phyloP scores from a whole-genome alignment of 2,329 filamentous ascomycete genomes.

The Neurospora sp. region DNA sequence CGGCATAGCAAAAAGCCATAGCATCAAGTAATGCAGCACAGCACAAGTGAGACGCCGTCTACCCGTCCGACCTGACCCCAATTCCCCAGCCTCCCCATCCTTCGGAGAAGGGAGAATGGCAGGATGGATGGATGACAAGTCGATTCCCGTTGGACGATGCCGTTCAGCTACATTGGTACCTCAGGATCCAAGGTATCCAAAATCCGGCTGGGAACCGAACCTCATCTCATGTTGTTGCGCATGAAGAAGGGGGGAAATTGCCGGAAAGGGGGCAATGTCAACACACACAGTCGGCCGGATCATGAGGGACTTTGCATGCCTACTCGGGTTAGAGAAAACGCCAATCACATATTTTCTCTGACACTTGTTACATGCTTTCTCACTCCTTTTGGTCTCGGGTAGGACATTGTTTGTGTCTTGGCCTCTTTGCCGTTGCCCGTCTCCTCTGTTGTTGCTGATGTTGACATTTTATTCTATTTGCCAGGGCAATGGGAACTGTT shows the following conservation, averaged over 20 bases:
- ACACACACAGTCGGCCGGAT: neutral
- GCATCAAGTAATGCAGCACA: neutral
- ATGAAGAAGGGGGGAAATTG: neutral
- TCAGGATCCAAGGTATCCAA: neutral
- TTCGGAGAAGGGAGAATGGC: neutral
- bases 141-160: neutral
- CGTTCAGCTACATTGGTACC: neutral
- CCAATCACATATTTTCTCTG: neutral
- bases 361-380: neutral
- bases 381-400: neutral
- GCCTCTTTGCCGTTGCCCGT: neutral
- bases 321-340: neutral
- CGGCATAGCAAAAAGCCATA: neutral
- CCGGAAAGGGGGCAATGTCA: neutral
- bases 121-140: neutral
- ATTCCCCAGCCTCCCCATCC: neutral
- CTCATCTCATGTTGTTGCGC: neutral
- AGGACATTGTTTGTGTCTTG: neutral
- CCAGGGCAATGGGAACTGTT: neutral
- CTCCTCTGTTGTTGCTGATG: neutral
- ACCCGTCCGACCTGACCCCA: neutral
- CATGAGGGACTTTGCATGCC: neutral
- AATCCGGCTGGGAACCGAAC: neutral
- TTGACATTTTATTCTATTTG: neutral
- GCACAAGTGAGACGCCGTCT: neutral